Conservation (phyloP, 1,139 yeast genomes). For the Protomyces pachydermus region DNA sequence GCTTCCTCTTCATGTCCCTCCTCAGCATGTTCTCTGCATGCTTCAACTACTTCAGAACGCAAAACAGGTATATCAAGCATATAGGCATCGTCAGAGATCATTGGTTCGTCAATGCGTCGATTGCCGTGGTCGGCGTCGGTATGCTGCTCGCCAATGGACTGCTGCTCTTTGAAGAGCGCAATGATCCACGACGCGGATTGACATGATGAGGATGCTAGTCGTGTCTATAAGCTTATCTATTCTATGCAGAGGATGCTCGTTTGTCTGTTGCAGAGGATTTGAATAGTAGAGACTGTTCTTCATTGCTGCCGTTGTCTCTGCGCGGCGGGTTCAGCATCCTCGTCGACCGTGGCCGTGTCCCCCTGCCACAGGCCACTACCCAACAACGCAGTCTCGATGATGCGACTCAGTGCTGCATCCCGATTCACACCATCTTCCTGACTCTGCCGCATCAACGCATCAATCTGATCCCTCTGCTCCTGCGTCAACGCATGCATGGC, state of each 20-base stretch:
- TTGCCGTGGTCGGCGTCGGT: background rate
- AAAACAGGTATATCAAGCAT: background rate
- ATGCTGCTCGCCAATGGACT: constrained; percentile 3
- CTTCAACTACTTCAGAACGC: constrained; percentile 2
- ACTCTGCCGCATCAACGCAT: constrained; percentile 2
- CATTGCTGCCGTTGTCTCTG: no score
- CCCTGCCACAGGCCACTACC: background rate
- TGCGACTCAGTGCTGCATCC: constrained; percentile 4
- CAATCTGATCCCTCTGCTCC: constrained; percentile 6
- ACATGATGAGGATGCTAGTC: no score
- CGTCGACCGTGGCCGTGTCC: background rate
- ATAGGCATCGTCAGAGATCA: constrained; percentile 7
- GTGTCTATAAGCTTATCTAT: no score
- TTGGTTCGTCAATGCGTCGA: constrained; percentile 1
- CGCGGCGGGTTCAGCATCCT: no score
- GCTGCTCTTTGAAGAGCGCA: constrained; percentile 5
- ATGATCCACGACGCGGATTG: background rate
- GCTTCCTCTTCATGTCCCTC: constrained; percentile 11
- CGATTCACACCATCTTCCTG: constrained; percentile 17
- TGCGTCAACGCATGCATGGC: constrained; percentile 7
- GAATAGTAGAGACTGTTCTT: no score
- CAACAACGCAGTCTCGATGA: background rate
- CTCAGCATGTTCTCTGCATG: background rate
- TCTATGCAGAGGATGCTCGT: no score
- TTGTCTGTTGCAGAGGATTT: no score